These are phyloP conservation scores for Diaporthe caulivora DNA, from an alignment of 2,329 filamentous ascomycete species.

Conservation along the genomic window DNA sequence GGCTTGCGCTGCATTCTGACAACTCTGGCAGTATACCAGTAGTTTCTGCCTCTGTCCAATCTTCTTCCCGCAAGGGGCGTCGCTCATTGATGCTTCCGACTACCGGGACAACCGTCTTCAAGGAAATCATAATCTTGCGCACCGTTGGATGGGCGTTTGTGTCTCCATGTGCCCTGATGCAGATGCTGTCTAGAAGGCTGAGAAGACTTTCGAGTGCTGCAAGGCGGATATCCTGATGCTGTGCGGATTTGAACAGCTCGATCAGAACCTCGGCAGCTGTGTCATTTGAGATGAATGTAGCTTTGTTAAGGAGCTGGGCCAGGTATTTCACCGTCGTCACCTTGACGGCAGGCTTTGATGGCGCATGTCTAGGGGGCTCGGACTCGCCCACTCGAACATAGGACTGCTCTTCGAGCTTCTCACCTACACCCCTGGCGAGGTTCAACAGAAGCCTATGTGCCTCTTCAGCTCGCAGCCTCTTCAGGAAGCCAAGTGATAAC, in stretches of 20 bases:
- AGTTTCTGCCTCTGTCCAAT: slow-evolving; percentile 23
- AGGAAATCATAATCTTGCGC: slow-evolving; percentile 16
- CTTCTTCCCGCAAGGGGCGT: slow-evolving; percentile 11
- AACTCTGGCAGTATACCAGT: slow-evolving; percentile 22
- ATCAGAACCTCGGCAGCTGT: slow-evolving; percentile 26
- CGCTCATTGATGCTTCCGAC: slow-evolving; percentile 35
- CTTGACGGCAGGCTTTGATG: slow-evolving; percentile 30
- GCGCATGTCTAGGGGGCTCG: slow-evolving; percentile 19
- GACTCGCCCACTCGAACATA: slow-evolving; percentile 34
- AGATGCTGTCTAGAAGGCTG: slow-evolving; percentile 21
- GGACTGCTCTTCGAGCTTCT: slow-evolving; percentile 35
- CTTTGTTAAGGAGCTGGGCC: slow-evolving; percentile 33
- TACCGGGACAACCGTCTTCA: slow-evolving; percentile 24
- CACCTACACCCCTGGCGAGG: slow-evolving; percentile 27
- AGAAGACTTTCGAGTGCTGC: slow-evolving; percentile 34
- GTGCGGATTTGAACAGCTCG: slow-evolving; percentile 31
- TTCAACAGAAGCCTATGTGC: slow-evolving; percentile 18
- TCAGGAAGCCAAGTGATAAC: slow-evolving; percentile 20
- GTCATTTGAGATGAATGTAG: slow-evolving; percentile 27
- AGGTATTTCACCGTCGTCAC: slow-evolving; percentile 37
- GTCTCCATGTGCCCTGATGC: not conserved
- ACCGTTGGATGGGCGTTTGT: not conserved
- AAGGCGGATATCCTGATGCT: slow-evolving; percentile 33
- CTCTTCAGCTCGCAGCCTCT: slow-evolving; percentile 21
- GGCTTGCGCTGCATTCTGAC: not conserved